Percentiles rank a stretch among this genome's conserved stretches.
Conservation (phyloP, 441 rosid species). For the Pelargonium hybrid region DNA sequence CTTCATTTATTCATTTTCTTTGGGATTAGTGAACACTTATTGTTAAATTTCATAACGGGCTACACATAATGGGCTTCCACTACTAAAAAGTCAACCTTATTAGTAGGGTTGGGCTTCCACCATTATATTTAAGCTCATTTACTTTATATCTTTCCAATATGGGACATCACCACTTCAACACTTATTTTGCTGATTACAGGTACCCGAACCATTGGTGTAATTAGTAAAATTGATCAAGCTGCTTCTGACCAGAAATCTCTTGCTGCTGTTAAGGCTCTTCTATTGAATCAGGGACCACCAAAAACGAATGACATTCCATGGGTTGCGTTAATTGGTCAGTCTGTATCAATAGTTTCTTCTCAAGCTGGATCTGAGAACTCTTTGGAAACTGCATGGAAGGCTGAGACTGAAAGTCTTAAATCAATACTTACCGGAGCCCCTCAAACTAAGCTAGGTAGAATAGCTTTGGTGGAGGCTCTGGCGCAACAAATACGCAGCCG, state of each 20-base stretch:
- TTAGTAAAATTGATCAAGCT: slow-evolving; percentile 88
- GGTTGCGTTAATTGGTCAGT: slow-evolving; percentile 95
- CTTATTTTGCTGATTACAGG: slow-evolving; percentile 32
- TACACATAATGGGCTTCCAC: no score
- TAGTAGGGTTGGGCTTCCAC: no score
- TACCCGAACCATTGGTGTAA: slow-evolving; percentile 83
- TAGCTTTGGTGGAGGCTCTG: slow-evolving; percentile 77
- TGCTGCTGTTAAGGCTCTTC: slow-evolving; percentile 86
- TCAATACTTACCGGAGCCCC: slow-evolving; percentile 75
- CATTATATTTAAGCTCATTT: no score
- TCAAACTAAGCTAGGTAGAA: slow-evolving; percentile 77
- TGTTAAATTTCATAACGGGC: no score
- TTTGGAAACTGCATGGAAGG: slow-evolving; percentile 92
- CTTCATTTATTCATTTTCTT: neutral
- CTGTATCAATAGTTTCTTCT: slow-evolving; percentile 81
- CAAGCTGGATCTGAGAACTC: slow-evolving; percentile 69
- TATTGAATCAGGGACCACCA: slow-evolving; percentile 75
- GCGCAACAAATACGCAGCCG: slow-evolving; percentile 72
- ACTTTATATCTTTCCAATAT: no score
- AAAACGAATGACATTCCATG: slow-evolving; percentile 83
- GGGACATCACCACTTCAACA: no score
- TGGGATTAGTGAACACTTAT: neutral
- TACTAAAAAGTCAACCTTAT: no score
- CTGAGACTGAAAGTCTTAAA: slow-evolving; percentile 85
- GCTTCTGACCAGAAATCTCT: slow-evolving; percentile 76